These are phyloP conservation scores for Botryotinia narcissicola DNA, from an alignment of 2,329 filamentous ascomycete species.

Conservation along the genomic window DNA sequence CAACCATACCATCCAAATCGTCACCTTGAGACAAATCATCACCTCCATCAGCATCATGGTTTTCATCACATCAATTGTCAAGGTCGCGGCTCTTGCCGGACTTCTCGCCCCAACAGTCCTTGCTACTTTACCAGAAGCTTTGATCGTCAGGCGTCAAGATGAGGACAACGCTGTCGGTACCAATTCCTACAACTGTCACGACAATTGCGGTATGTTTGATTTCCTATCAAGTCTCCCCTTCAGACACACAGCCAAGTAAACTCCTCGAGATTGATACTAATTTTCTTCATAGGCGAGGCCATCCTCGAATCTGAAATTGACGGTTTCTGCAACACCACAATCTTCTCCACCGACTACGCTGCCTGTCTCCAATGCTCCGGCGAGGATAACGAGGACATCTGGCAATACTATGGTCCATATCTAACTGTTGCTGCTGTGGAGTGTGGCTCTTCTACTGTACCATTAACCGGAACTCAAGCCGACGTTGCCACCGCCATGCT, in stretches of 20 bases:
- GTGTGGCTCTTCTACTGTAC: background rate
- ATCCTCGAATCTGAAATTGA: background rate
- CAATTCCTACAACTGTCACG: background rate
- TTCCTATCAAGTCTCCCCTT: background rate
- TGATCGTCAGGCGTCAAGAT: background rate
- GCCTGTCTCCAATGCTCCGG: background rate
- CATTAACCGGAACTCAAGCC: background rate
- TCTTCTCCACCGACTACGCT: background rate
- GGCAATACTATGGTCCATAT: background rate
- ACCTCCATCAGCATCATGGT: background rate
- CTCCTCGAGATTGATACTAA: background rate
- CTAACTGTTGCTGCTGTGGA: background rate
- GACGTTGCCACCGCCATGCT: background rate
- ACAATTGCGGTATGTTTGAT: background rate
- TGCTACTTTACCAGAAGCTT: background rate
- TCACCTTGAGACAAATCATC: background rate
- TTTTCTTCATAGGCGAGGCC: background rate
- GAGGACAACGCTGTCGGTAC: background rate
- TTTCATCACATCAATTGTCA: background rate
- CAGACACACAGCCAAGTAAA: background rate
- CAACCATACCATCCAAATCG: background rate
- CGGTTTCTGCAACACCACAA: background rate
- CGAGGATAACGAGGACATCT: background rate
- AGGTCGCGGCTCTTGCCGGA: background rate
- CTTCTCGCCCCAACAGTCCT: background rate